Conservation (phyloP, 108 stramenopile species). For the Chaetoceros muelleri region DNA sequence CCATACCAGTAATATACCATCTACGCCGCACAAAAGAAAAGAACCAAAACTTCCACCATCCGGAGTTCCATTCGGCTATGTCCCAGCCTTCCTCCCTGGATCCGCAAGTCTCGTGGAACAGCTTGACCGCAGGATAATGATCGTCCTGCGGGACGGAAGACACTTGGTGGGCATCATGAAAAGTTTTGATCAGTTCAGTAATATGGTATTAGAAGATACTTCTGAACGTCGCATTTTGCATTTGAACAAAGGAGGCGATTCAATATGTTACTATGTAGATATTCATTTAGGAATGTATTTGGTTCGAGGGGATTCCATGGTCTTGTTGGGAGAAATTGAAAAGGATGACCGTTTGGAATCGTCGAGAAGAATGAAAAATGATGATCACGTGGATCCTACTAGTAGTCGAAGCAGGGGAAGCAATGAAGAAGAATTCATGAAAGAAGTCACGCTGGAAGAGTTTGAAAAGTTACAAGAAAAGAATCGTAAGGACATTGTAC, state of each 20-base stretch:
- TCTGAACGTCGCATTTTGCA: constrained; percentile 75
- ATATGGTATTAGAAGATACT: constrained; percentile 88
- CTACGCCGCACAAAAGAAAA: neutral
- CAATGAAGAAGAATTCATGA: constrained; percentile 19
- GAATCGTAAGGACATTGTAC: constrained; percentile 15
- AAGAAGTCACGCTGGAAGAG: constrained; percentile 42
- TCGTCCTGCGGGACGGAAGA: constrained; percentile 89
- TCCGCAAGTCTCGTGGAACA: constrained; percentile 89
- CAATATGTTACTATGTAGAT: constrained; percentile 66
- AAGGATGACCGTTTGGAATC: neutral
- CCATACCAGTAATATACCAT: no score
- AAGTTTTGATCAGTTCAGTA: constrained; percentile 91
- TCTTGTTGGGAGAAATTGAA: constrained; percentile 85
- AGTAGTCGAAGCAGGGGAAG: constrained; percentile 9
- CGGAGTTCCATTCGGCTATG: constrained; percentile 62
- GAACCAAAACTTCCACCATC: constrained; percentile 9
- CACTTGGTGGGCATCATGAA: constrained; percentile 86
- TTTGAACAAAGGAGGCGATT: constrained; percentile 21
- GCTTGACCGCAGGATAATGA: constrained; percentile 75
- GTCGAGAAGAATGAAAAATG: neutral
- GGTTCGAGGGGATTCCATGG: constrained; percentile 84
- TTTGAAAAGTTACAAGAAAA: constrained; percentile 32
- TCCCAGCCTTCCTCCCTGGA: constrained; percentile 89
- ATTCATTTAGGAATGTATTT: constrained; percentile 81
- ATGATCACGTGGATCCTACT: constrained; percentile 17